These are phyloP conservation scores for Thielaviopsis musarum DNA, from an alignment of 2,329 filamentous ascomycete genomes.

Conservation along the genomic window DNA sequence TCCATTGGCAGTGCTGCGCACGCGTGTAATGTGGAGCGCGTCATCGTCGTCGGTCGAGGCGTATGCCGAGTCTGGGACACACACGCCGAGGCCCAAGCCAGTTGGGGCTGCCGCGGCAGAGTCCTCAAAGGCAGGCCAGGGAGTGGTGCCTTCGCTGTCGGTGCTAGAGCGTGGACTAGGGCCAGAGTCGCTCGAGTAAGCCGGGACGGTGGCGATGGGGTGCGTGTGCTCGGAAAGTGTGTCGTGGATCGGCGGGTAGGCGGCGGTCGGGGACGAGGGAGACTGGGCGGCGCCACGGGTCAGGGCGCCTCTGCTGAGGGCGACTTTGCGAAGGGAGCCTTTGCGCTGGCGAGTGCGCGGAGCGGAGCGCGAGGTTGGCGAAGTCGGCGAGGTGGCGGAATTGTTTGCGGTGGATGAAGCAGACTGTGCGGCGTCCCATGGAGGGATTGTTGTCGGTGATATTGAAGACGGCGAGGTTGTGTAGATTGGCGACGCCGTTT, in stretches of 20 bases:
- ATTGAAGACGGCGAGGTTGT: background rate
- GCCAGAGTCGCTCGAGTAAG: constrained; percentile 6
- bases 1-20: background rate
- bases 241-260: too few species aligned
- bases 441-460: background rate
- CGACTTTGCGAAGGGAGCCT: constrained; percentile 76
- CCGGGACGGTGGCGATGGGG: background rate
- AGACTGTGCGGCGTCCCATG: background rate
- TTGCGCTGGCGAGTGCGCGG: constrained; percentile 31
- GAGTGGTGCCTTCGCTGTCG: constrained; percentile 10
- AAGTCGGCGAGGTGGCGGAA: background rate
- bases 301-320: constrained; percentile 56
- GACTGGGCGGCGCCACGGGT: constrained; percentile 17
- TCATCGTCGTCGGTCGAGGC: constrained; percentile 73
- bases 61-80: constrained; percentile 37
- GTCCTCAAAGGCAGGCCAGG: constrained; percentile 11
- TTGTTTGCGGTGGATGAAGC: background rate
- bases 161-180: constrained; percentile 7
- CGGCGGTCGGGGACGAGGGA: background rate
- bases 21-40: constrained; percentile 37
- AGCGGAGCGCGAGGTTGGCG: background rate
- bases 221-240: too few species aligned
- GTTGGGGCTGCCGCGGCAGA: background rate
- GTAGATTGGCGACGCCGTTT: background rate
- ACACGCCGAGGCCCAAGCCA: constrained; percentile 15